Percentiles rank a stretch among this genome's conserved stretches.
phyloP scores from a whole-genome alignment of 192 early-diverging fungal species.

The Lunasporangiospora selenospora region DNA sequence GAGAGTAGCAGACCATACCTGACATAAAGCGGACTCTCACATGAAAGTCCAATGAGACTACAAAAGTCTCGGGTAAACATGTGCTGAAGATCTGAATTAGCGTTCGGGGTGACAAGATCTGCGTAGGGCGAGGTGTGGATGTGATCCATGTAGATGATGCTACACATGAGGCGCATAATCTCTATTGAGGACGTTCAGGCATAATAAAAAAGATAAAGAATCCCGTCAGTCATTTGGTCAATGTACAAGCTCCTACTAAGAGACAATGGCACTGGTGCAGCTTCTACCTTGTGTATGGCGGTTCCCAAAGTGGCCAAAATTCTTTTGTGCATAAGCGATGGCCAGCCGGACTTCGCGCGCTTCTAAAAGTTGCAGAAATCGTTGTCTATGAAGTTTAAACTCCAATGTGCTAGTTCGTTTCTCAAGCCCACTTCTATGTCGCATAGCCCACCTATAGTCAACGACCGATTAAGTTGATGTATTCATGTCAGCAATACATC shows the following conservation, averaged over 20 bases:
- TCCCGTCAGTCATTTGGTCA: not conserved
- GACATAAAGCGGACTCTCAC: conserved; percentile 77
- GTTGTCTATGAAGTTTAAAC: conserved; percentile 84
- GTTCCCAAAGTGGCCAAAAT: conserved; percentile 71
- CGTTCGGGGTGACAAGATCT: conserved; percentile 47
- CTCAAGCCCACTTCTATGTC: conserved; percentile 62
- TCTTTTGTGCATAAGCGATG: conserved; percentile 73
- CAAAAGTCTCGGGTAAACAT: conserved; percentile 85
- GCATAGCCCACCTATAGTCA: conserved; percentile 73
- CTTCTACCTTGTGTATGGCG: conserved; percentile 69
- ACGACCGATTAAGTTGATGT: not conserved
- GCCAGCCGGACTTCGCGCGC: conserved; percentile 57
- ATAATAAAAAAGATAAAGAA: no score
- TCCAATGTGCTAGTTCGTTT: conserved; percentile 72
- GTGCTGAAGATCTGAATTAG: conserved; percentile 63
- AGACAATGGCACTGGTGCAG: not conserved
- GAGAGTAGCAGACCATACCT: no score
- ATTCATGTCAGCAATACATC: not conserved
- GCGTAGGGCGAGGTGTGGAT: conserved; percentile 52
- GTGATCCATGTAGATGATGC: conserved; percentile 36
- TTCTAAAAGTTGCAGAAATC: conserved; percentile 79
- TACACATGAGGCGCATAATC: conserved; percentile 55
- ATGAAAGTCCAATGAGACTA: conserved; percentile 70
- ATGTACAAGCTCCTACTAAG: not conserved
- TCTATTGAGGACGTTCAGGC: no score